Evolutionary conservation across 2,329 filamentous ascomycete species (phyloP), one percentile per base, ranked within the genome.

Genomic region (Diplocarpon rosae): DNA sequence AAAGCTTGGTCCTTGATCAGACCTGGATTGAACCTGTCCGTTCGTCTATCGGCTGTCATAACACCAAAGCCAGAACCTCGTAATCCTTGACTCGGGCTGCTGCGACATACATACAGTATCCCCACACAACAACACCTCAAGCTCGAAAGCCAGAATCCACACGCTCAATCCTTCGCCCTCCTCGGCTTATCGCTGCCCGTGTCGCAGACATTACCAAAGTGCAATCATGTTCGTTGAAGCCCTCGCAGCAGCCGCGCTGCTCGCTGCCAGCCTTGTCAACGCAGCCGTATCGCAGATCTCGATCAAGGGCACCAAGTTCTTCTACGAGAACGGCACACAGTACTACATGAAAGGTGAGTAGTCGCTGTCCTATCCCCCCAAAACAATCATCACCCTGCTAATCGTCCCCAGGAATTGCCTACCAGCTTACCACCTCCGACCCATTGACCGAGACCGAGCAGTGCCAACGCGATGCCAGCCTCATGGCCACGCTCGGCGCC

Each of bases 321-420:
- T 93, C 69, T 80, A 78, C 54, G 77, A 76, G 57, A 77, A 89
- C 62, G 86, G 86, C 52, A 72, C 79, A 28, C 86, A 93, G 61
- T 93, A 85, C 70, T 92, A 78, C 64, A 74, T 92, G 63, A 92
- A 89, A 68, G 85, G 85, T 84, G 64, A 40, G 62, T 36, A n/a
- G n/a, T n/a, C n/a, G n/a, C n/a, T 7, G 30, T 11, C 11, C 28
- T 30, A 43, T 9, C 6, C 39, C 16, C 43, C 31, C 28, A 37
- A 30, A 9, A 20, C 17, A 17, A 12, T 12, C 11, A 10, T 14
- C 30, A 32, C 11, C 30, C 9, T 12, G 40, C 51, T 55, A 46
- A 56, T 31, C 9, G 44, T 45, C 11, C 32, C 6, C 56, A 87
- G 85, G 83, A 51, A 71, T 92, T 57, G 83, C 85, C 42, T 90